Conservation (phyloP, 2,329 filamentous ascomycete genomes). For the Ophiostoma montium region DNA sequence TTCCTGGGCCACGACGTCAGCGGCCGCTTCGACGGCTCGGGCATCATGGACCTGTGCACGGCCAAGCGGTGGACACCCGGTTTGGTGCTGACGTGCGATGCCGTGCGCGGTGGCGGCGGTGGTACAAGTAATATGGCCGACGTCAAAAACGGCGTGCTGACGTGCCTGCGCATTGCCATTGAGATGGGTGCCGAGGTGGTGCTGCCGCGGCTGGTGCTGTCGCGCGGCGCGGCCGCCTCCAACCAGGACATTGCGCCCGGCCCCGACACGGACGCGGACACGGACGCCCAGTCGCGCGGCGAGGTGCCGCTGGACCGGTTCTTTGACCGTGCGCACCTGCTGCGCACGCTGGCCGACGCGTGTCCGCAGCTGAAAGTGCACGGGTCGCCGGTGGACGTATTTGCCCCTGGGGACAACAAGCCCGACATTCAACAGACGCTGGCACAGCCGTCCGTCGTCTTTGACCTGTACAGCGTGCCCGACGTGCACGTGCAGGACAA, state of each 20-base stretch:
- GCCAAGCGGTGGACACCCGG: conserved; percentile 25
- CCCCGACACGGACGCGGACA: conserved; percentile 17
- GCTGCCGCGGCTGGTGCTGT: no score
- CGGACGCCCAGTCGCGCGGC: conserved; percentile 16
- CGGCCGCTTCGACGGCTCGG: conserved; percentile 19
- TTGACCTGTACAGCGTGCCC: conserved; percentile 16
- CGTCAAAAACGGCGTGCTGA: conserved; percentile 30
- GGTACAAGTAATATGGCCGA: no score
- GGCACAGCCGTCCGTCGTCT: no score
- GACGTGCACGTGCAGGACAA: conserved; percentile 5
- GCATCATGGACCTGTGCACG: conserved; percentile 22
- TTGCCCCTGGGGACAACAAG: conserved; percentile 22
- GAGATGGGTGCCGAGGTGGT: conserved; percentile 30
- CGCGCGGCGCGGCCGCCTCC: no score
- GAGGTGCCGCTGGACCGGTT: conserved; percentile 21
- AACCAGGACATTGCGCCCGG: conserved; percentile 19
- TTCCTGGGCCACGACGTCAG: conserved; percentile 22
- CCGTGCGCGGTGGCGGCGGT: conserved; percentile 28
- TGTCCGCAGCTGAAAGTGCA: conserved; percentile 26
- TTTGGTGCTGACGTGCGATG: conserved; percentile 28
- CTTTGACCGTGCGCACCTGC: conserved; percentile 22
- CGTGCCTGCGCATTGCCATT: conserved; percentile 31
- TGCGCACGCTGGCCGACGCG: conserved; percentile 16
- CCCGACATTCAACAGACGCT: conserved; percentile 17
- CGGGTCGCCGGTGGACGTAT: conserved; percentile 21